Percentiles rank a stretch among this genome's conserved stretches.
Evolutionary conservation across 1,284 basidiomycete species (phyloP).

Genomic region (Ganoderma resinaceum): DNA sequence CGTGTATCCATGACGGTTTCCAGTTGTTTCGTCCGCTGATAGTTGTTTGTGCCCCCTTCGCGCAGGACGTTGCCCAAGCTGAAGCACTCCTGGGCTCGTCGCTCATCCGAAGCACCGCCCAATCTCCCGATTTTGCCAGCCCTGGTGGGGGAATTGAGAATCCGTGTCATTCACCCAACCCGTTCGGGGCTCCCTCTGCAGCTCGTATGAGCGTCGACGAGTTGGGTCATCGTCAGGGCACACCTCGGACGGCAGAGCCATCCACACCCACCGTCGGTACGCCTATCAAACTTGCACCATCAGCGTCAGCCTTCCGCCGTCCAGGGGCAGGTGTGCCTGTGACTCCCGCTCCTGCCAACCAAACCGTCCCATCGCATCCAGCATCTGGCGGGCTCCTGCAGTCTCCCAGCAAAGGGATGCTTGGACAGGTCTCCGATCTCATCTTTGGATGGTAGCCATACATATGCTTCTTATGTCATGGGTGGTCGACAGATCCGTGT

Average conservation of each 20-base stretch:
- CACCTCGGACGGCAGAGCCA: conserved; percentile 25
- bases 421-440: conserved; percentile 78
- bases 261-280: conserved; percentile 47
- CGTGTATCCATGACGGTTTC: conserved; percentile 39
- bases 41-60: conserved; percentile 11
- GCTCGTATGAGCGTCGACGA: conserved; percentile 33
- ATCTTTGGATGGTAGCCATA: conserved; percentile 73
- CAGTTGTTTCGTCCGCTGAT: conserved; percentile 16
- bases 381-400: conserved; percentile 32
- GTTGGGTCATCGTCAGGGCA: conserved; percentile 30
- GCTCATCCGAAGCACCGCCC: conserved; percentile 34
- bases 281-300: conserved; percentile 73
- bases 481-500: background rate
- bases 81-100: conserved; percentile 59
- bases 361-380: background rate
- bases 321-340: conserved; percentile 36
- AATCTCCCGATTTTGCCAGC: conserved; percentile 27
- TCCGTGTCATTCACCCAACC: conserved; percentile 32
- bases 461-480: conserved; percentile 31
- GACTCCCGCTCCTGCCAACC: conserved; percentile 8
- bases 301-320: conserved; percentile 70
- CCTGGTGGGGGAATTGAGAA: conserved; percentile 38
- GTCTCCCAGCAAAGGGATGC: conserved; percentile 60
- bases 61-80: conserved; percentile 64
- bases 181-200: conserved; percentile 25